Conservation (phyloP, 2,329 filamentous ascomycete species). For the Amauroascus niger region DNA sequence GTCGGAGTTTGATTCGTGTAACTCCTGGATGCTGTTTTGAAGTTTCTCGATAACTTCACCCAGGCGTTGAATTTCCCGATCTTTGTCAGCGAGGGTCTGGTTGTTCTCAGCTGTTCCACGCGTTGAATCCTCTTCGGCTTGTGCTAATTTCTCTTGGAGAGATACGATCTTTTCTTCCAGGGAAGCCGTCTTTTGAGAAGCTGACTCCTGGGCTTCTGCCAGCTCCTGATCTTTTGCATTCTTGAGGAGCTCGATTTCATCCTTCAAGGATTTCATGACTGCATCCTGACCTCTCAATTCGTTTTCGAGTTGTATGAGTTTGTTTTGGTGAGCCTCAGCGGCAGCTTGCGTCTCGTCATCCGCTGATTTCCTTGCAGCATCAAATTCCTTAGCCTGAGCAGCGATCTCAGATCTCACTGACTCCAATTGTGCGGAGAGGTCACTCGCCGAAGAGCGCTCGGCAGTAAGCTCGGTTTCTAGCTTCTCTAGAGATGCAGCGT, state of each 20-base stretch:
- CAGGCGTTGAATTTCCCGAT: slow-evolving; percentile 29
- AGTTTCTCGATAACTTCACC: slow-evolving; percentile 27
- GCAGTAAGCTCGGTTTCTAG: slow-evolving; percentile 17
- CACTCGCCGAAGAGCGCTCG: slow-evolving; percentile 10
- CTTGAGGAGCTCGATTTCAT: slow-evolving; percentile 30
- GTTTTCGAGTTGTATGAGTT: slow-evolving; percentile 8
- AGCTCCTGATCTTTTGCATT: slow-evolving; percentile 32
- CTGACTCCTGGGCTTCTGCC: slow-evolving; percentile 28
- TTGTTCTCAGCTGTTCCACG: slow-evolving; percentile 16
- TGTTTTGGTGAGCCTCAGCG: slow-evolving; percentile 20
- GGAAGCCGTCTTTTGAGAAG: slow-evolving; percentile 22
- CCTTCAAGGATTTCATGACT: slow-evolving; percentile 33
- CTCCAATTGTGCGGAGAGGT: slow-evolving; percentile 14
- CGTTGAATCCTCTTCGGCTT: slow-evolving; percentile 25
- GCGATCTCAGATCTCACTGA: slow-evolving; percentile 21
- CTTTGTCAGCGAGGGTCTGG: slow-evolving; percentile 29
- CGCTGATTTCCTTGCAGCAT: slow-evolving; percentile 22
- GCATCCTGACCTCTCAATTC: slow-evolving; percentile 27
- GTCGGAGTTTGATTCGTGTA: slow-evolving; percentile 16
- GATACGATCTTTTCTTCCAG: slow-evolving; percentile 31
- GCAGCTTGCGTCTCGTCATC: slow-evolving; percentile 27
- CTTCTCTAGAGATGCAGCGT: slow-evolving; percentile 24
- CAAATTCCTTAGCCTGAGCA: slow-evolving; percentile 23
- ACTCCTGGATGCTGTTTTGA: slow-evolving; percentile 25
- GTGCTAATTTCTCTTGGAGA: slow-evolving; percentile 29